phyloP scores from a whole-genome alignment of 2,329 filamentous ascomycete species.

The Fusarium brevicatenulatum region DNA sequence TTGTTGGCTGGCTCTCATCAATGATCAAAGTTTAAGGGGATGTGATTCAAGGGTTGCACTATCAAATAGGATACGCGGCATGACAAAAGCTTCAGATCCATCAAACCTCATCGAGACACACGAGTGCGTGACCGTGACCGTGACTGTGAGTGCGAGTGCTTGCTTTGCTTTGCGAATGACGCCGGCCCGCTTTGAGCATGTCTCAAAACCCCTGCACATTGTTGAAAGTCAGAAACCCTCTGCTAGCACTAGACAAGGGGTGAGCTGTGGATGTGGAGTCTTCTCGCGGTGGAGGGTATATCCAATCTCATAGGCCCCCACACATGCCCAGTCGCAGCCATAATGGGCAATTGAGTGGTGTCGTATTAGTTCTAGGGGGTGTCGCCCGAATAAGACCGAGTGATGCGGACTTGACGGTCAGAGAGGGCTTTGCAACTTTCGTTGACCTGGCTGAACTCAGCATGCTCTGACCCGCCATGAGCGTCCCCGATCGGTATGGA shows the following conservation, averaged over 20 bases:
- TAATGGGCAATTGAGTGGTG: slow-evolving; percentile 3
- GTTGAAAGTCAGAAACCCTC: slow-evolving; percentile 10
- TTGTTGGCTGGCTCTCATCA: slow-evolving; percentile 8
- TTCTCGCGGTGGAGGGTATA: slow-evolving; percentile 19
- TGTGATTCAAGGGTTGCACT: slow-evolving; percentile 9
- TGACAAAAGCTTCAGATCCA: slow-evolving; percentile 30
- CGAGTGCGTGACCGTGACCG: slow-evolving; percentile 1
- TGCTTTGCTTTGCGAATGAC: slow-evolving; percentile 35
- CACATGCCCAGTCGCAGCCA: slow-evolving; percentile 17
- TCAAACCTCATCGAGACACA: slow-evolving; percentile 22
- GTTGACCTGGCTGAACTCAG: slow-evolving; percentile 44
- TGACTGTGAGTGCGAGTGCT: slow-evolving; percentile 11
- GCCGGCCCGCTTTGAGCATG: slow-evolving; percentile 32
- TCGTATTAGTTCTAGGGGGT: slow-evolving; percentile 19
- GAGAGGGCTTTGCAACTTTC: slow-evolving; percentile 26
- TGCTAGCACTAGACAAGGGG: slow-evolving; percentile 7
- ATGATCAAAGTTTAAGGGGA: slow-evolving; percentile 19
- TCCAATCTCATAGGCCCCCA: background rate
- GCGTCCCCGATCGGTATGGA: slow-evolving; percentile 45
- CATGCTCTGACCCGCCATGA: slow-evolving; percentile 42
- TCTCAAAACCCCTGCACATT: slow-evolving; percentile 27
- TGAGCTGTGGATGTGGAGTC: background rate
- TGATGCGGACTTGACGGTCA: slow-evolving; percentile 35
- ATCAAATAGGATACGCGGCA: slow-evolving; percentile 19
- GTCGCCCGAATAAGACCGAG: slow-evolving; percentile 20